Evolutionary conservation across 192 early-diverging fungal genomes (phyloP).

Genomic region (Backusella psychrophila): DNA sequence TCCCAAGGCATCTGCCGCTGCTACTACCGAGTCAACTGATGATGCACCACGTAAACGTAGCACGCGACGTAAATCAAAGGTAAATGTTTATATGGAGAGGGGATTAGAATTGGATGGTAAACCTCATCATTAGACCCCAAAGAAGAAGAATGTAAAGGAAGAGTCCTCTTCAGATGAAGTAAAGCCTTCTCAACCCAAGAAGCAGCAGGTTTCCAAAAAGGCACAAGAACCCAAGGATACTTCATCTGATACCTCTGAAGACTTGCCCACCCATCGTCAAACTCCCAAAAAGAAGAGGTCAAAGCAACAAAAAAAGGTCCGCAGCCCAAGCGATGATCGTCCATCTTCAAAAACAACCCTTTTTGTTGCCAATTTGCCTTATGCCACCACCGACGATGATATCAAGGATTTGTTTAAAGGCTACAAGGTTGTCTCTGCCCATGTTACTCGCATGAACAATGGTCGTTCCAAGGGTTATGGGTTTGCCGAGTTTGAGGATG

Average conservation of each 20-base stretch:
- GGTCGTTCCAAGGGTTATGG: slow-evolving; percentile 92
- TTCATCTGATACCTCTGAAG: not conserved
- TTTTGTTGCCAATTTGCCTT: slow-evolving; percentile 83
- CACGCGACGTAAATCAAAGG: slow-evolving; percentile 34
- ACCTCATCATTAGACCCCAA: not conserved
- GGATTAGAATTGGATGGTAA: not conserved
- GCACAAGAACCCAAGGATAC: no score
- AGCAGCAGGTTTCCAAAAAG: no score
- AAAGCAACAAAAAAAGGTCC: slow-evolving; percentile 21
- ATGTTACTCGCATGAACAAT: slow-evolving; percentile 63
- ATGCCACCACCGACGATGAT: slow-evolving; percentile 64
- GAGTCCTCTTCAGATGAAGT: not conserved
- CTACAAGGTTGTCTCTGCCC: slow-evolving; percentile 74
- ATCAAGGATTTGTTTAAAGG: slow-evolving; percentile 74
- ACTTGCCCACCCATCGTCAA: not conserved
- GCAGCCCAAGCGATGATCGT: not conserved
- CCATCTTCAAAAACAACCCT: slow-evolving; percentile 63
- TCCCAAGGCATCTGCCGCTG: slow-evolving; percentile 40
- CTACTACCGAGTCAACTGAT: not conserved
- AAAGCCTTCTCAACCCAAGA: no score
- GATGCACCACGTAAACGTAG: slow-evolving; percentile 10
- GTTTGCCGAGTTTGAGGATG: slow-evolving; percentile 81
- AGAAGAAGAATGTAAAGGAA: not conserved
- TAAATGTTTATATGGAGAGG: not conserved
- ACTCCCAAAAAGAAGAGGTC: slow-evolving; percentile 14